Evolutionary conservation across 345 rosid genomes (phyloP).

Genomic region (Psidium guajava): DNA sequence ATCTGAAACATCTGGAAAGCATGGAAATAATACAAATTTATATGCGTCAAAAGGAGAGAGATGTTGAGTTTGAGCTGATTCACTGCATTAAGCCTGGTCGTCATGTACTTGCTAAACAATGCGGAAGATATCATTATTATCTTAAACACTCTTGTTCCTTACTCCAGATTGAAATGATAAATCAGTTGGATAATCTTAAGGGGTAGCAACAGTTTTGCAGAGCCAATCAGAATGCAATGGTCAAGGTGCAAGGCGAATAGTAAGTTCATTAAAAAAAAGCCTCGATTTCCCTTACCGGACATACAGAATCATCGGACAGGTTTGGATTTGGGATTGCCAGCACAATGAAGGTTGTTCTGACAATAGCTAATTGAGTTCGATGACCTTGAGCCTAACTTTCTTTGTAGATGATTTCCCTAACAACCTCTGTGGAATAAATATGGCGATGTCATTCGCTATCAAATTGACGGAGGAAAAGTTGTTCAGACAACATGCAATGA

Average conservation of each 20-base stretch:
- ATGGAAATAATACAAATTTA: background rate
- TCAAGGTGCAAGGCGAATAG: background rate
- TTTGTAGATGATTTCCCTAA: background rate
- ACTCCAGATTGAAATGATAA: background rate
- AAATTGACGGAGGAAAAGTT: background rate
- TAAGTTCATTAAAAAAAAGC: background rate
- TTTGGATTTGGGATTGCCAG: background rate
- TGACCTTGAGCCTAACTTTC: background rate
- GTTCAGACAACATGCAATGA: background rate
- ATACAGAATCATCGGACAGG: background rate
- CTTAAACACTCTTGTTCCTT: background rate
- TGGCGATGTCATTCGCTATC: background rate
- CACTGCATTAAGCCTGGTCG: background rate
- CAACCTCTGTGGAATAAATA: background rate
- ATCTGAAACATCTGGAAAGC: background rate
- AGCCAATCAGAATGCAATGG: background rate
- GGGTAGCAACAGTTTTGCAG: background rate
- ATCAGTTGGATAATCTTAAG: background rate
- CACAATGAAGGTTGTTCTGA: background rate
- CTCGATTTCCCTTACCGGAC: background rate
- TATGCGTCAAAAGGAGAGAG: background rate
- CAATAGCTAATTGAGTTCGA: background rate
- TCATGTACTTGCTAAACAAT: background rate
- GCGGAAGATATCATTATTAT: background rate
- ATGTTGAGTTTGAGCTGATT: background rate